These are phyloP conservation scores for Carpinus fangiana DNA, from an alignment of 306 rosid species.

Conservation along the genomic window DNA sequence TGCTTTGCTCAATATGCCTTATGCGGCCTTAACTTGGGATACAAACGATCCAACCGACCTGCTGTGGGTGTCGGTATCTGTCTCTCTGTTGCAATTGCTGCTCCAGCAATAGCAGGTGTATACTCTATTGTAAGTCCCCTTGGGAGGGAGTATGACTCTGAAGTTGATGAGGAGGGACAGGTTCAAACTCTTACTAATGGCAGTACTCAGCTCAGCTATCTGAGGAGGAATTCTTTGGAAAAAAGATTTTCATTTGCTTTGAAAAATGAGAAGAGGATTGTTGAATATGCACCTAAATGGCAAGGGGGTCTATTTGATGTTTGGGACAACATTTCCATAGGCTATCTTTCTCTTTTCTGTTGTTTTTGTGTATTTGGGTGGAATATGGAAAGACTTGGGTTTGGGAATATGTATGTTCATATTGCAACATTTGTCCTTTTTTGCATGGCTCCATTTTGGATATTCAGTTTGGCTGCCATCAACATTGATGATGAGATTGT, in stretches of 20 bases:
- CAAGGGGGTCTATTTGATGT: constrained; percentile 51
- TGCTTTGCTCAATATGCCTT: constrained; percentile 70
- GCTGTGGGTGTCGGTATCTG: constrained; percentile 43
- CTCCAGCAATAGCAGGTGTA: constrained; percentile 46
- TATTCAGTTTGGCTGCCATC: constrained; percentile 48
- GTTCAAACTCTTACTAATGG: constrained; percentile 12
- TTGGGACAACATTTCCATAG: constrained; percentile 33
- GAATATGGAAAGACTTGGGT: constrained; percentile 55
- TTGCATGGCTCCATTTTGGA: constrained; percentile 54
- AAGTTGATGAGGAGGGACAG: constrained; percentile 41
- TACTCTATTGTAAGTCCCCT: constrained; percentile 55
- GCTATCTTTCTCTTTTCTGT: constrained; percentile 41
- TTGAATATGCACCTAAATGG: constrained; percentile 50
- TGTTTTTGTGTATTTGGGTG: constrained; percentile 49
- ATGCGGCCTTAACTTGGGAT: constrained; percentile 58
- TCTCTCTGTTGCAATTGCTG: constrained; percentile 52
- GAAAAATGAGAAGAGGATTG: constrained; percentile 32
- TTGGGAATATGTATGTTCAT: constrained; percentile 59
- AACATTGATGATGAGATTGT: constrained; percentile 40
- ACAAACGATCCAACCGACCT: constrained; percentile 44
- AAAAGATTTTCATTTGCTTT: constrained; percentile 35
- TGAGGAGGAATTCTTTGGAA: constrained; percentile 8
- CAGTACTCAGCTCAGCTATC: neutral
- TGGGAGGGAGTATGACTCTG: constrained; percentile 44
- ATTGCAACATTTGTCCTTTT: constrained; percentile 46